Evolutionary conservation across 202 grass and related monocot genomes (phyloP).

Genomic region (Setaria viridis): DNA sequence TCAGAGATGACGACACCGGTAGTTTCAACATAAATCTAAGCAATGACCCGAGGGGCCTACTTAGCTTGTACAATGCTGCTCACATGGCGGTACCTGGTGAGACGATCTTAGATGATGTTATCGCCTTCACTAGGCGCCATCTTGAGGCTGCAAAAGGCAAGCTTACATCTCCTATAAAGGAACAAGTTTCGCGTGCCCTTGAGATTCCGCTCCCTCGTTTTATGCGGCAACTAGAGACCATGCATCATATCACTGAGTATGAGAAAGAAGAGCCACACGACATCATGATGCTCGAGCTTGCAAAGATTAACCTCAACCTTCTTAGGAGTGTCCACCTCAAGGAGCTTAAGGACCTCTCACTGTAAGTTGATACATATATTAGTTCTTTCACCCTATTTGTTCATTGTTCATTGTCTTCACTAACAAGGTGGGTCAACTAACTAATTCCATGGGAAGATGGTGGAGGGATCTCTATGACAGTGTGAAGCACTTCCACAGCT

Average conservation of each 20-base stretch:
- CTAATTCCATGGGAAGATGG: neutral
- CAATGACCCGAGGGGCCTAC: constrained; percentile 13
- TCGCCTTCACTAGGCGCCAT: constrained; percentile 7
- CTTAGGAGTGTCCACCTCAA: constrained; percentile 30
- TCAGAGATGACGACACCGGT: constrained; percentile 16
- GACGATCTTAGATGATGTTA: constrained; percentile 23
- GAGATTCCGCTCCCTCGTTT: constrained; percentile 26
- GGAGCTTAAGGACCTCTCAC: constrained; percentile 28
- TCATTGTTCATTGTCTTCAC: neutral
- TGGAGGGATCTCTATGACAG: neutral
- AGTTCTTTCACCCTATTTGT: neutral
- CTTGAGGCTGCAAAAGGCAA: neutral
- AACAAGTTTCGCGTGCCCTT: constrained; percentile 33
- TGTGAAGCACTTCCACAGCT: neutral
- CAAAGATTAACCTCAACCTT: constrained; percentile 41
- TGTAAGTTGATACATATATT: neutral
- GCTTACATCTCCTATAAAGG: neutral
- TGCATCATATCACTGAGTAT: constrained; percentile 41
- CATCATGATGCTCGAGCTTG: constrained; percentile 29
- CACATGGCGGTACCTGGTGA: constrained; percentile 28
- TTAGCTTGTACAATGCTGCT: constrained; percentile 52
- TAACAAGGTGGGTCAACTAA: neutral
- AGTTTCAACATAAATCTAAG: neutral
- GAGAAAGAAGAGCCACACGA: constrained; percentile 6
- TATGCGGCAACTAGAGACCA: constrained; percentile 16